phyloP scores from a whole-genome alignment of 768 basidiomycete genomes.

The Lactifluus echinatus region DNA sequence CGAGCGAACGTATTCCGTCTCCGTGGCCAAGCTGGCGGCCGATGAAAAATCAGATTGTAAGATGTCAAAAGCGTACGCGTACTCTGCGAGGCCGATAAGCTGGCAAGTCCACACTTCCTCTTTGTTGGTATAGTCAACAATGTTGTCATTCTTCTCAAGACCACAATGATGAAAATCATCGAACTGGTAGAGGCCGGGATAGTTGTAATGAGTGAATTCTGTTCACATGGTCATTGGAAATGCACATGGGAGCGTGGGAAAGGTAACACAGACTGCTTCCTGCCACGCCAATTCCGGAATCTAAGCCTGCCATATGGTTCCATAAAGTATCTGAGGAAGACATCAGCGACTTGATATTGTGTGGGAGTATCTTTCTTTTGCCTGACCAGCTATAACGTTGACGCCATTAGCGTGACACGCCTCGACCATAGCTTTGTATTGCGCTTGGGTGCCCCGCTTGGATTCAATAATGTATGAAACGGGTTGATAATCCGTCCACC shows the following conservation, averaged over 20 bases:
- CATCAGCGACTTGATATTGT: constrained; percentile 25
- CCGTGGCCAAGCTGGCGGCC: constrained; percentile 45
- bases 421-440: constrained; percentile 36
- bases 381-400: constrained; percentile 31
- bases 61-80: constrained; percentile 4
- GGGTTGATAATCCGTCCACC: constrained; percentile 72
- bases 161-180: constrained; percentile 61
- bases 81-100: constrained; percentile 34
- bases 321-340: constrained; percentile 40
- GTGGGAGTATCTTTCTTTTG: background rate
- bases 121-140: constrained; percentile 45
- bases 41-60: background rate
- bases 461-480: constrained; percentile 59
- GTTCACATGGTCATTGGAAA: background rate
- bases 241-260: too few relatives aligned
- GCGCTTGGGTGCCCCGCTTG: constrained; percentile 51
- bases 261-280: constrained; percentile 4
- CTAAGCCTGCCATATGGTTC: constrained; percentile 55
- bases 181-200: constrained; percentile 25
- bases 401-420: constrained; percentile 35
- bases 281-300: constrained; percentile 31
- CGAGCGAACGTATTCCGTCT: constrained; percentile 49
- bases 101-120: constrained; percentile 41
- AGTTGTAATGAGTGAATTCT: constrained; percentile 42
- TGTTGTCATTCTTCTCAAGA: constrained; percentile 41